These are phyloP conservation scores for Trichophyton equinum DNA, from an alignment of 2,329 filamentous ascomycete species.

Conservation along the genomic window DNA sequence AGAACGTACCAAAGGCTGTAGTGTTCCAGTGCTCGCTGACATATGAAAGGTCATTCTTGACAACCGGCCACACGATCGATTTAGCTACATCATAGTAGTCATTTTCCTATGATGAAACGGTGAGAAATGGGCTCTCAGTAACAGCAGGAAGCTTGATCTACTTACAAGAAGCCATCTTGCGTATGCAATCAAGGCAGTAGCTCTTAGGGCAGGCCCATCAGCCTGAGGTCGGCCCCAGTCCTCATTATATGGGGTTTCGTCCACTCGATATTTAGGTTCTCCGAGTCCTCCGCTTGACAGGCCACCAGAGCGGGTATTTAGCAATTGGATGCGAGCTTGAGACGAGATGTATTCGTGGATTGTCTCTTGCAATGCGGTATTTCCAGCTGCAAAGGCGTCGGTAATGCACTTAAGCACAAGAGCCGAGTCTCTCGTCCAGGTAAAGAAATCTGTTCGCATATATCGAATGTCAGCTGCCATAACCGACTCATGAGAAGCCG, in stretches of 20 bases:
- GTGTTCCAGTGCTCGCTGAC: conserved; percentile 59
- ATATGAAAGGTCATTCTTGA: conserved; percentile 62
- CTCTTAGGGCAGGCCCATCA: conserved; percentile 25
- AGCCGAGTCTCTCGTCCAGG: conserved; percentile 66
- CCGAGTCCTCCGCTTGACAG: conserved; percentile 43
- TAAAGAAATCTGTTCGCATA: conserved; percentile 51
- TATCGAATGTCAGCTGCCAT: background rate
- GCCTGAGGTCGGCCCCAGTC: conserved; percentile 65
- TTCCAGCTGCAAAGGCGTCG: conserved; percentile 54
- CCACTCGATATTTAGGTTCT: conserved; percentile 59
- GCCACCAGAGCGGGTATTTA: conserved; percentile 55
- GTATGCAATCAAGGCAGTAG: conserved; percentile 23
- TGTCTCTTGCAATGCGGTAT: conserved; percentile 44
- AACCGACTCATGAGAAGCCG: background rate
- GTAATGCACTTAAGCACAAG: conserved; percentile 57
- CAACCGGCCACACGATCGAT: conserved; percentile 55
- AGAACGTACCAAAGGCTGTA: conserved; percentile 40
- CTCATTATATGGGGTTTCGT: conserved; percentile 50
- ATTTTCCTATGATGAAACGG: conserved; percentile 31
- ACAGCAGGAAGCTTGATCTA: background rate
- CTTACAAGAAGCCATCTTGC: conserved; percentile 54
- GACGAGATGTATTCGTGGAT: conserved; percentile 57
- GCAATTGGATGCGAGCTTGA: conserved; percentile 52
- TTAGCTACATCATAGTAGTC: conserved; percentile 41
- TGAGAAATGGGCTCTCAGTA: background rate